Percentiles rank a stretch among this genome's conserved stretches.
These are phyloP conservation scores for Cryoendolithus antarcticus DNA, from an alignment of 2,329 filamentous ascomycete species.

Conservation along the genomic window DNA sequence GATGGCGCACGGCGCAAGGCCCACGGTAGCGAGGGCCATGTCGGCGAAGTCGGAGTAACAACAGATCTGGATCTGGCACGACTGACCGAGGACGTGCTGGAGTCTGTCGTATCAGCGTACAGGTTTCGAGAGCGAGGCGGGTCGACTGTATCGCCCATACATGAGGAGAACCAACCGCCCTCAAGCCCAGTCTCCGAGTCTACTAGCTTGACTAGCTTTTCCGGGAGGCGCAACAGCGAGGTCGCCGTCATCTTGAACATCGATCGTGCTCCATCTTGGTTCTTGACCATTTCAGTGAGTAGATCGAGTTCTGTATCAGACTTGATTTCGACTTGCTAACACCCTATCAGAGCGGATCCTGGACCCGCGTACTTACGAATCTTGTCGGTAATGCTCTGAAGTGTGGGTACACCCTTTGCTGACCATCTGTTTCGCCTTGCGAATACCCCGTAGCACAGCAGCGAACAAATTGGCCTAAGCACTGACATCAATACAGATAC, in stretches of 20 bases:
- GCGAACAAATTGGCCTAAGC: no score
- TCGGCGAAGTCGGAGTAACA: slow-evolving; percentile 5
- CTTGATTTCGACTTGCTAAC: no score
- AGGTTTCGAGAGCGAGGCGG: slow-evolving; percentile 1
- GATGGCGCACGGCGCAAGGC: slow-evolving; percentile 2
- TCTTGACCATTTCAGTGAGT: no score
- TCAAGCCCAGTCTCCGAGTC: background rate
- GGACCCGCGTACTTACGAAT: slow-evolving; percentile 32
- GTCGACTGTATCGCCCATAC: no score
- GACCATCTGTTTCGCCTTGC: slow-evolving; percentile 10
- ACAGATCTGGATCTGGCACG: slow-evolving; percentile 13
- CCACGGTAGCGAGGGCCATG: slow-evolving; percentile 3
- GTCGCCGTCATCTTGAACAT: slow-evolving; percentile 32
- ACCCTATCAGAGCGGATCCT: slow-evolving; percentile 22
- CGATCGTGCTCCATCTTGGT: slow-evolving; percentile 2
- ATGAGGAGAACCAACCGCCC: no score
- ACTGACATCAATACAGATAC: background rate
- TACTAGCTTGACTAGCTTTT: background rate
- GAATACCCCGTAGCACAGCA: slow-evolving; percentile 12
- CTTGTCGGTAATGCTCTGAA: slow-evolving; percentile 35
- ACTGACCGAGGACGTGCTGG: slow-evolving; percentile 14
- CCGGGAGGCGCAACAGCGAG: slow-evolving; percentile 1
- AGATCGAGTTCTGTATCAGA: no score
- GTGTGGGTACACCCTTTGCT: slow-evolving; percentile 25
- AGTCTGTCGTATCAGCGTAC: slow-evolving; percentile 7